These are phyloP conservation scores for Xylaria sp. DNA, from an alignment of 2,329 filamentous ascomycete species.

Conservation along the genomic window DNA sequence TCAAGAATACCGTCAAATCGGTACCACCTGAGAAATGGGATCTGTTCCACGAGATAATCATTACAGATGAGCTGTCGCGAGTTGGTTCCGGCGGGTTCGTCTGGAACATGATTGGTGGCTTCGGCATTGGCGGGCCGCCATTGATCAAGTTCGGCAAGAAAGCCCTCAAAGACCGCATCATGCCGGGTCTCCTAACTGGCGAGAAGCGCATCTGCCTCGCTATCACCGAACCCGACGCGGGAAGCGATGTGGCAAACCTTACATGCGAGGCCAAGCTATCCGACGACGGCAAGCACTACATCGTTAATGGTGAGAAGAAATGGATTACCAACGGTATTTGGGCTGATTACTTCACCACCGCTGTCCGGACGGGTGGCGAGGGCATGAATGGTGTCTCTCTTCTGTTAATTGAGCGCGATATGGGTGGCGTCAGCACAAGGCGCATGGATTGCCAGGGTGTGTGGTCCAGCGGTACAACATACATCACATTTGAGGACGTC, in stretches of 20 bases:
- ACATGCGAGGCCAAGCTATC: constrained; percentile 95
- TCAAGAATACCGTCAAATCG: constrained; percentile 75
- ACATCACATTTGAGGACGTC: constrained; percentile 98
- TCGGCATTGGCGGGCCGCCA: constrained; percentile 92
- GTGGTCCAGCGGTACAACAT: constrained; percentile 94
- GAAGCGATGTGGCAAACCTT: constrained; percentile 93
- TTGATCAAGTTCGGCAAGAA: constrained; percentile 92
- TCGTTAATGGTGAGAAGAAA: constrained; percentile 99
- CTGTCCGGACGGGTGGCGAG: constrained; percentile 85
- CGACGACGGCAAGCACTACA: constrained; percentile 98
- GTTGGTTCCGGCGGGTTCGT: constrained; percentile 91
- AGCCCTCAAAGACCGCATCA: constrained; percentile 83
- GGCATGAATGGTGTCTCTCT: constrained; percentile 95
- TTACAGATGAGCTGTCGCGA: constrained; percentile 94
- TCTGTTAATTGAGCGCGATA: constrained; percentile 87
- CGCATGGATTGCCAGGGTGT: constrained; percentile 99
- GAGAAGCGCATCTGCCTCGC: constrained; percentile 98
- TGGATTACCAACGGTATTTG: constrained; percentile 99
- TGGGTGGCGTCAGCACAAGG: constrained; percentile 87
- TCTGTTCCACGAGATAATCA: constrained; percentile 94
- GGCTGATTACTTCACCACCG: constrained; percentile 97
- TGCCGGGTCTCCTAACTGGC: constrained; percentile 87
- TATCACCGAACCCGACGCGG: constrained; percentile 96
- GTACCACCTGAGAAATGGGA: constrained; percentile 94
- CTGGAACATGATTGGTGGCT: constrained; percentile 97